These are phyloP conservation scores for Colletotrichum eremochloae DNA, from an alignment of 2,329 filamentous ascomycete species.

Conservation along the genomic window DNA sequence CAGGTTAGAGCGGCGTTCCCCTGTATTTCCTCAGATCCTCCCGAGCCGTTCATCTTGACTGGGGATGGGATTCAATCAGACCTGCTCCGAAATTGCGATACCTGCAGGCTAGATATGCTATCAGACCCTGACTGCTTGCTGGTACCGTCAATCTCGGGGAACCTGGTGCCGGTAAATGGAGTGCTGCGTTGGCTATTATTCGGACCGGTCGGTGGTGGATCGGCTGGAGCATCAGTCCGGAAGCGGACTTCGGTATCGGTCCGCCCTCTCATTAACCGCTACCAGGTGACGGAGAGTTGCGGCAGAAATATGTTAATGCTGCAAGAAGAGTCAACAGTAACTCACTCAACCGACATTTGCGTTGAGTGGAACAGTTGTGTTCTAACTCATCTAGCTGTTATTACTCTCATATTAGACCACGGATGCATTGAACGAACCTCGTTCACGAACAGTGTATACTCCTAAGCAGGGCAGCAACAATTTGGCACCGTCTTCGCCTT, in stretches of 20 bases:
- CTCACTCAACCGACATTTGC: neutral
- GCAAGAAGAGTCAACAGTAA: neutral
- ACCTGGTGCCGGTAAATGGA: neutral
- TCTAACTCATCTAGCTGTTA: neutral
- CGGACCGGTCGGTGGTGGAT: slow-evolving; percentile 29
- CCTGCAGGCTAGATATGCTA: neutral
- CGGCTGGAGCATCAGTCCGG: neutral
- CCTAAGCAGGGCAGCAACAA: neutral
- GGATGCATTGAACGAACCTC: neutral
- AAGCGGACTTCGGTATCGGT: slow-evolving; percentile 2
- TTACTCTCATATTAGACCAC: neutral
- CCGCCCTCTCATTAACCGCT: neutral
- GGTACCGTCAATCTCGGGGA: neutral
- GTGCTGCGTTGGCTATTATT: neutral
- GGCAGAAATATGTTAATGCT: neutral
- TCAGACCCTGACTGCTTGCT: neutral
- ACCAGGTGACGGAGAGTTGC: neutral
- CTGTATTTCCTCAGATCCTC: no score
- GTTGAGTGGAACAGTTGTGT: neutral
- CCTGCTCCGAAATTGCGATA: neutral
- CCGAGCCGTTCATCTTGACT: neutral
- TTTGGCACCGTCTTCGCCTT: no score
- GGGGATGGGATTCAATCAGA: neutral
- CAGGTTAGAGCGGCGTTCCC: neutral
- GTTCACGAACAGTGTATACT: neutral